Evolutionary conservation across 306 rosid species (phyloP), one percentile per base, ranked within the genome.

Genomic region (Malus domestica): DNA sequence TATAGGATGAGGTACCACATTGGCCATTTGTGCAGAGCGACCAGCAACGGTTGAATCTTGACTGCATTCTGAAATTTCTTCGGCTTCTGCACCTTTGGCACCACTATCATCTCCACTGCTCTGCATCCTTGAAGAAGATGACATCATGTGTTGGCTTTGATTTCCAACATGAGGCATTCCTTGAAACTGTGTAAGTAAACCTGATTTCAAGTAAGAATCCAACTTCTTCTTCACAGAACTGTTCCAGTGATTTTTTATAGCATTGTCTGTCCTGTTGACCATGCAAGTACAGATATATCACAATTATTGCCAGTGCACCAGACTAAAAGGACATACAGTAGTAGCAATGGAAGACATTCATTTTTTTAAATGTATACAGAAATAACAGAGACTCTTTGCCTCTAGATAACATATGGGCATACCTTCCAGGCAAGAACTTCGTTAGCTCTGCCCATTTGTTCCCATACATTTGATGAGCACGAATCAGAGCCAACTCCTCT

Each of bases 231-330:
- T 96, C 16, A 96, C 99, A 78, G 99, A 96, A 86, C 99, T 96
- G 83, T 96, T 93, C 99, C 99, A 96, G 79, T 96, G 99, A 73
- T 96, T 96, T 89, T 96, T 96, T 86, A 96, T 96, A 67, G 99
- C 83, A 84, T 96, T 96, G 91, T 96, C 99, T 77, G 99, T 89
- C 94, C 99, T 96, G 99, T 95, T 82, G 51, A 74, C 82, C 83
- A 87, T 73, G 76, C 60, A 79, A 80, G 77, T 79, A 85, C 45
- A 80, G 71, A 65, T 20, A 75, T 10, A 71, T 74, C 42, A 62
- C 61, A 62, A 22, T 12, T 19, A 61, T 62, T 62, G 45, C 60
- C 22, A 45, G 54, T 74, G 62, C 70, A 62, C n/a, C 70, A 62
- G 52, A n/a, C n/a, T 29, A 19, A 19, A 45, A 62, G 30, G 63